Base-by-base conservation (phyloP, 2,329 filamentous ascomycete species). In the Epichloe scottii region DNA sequence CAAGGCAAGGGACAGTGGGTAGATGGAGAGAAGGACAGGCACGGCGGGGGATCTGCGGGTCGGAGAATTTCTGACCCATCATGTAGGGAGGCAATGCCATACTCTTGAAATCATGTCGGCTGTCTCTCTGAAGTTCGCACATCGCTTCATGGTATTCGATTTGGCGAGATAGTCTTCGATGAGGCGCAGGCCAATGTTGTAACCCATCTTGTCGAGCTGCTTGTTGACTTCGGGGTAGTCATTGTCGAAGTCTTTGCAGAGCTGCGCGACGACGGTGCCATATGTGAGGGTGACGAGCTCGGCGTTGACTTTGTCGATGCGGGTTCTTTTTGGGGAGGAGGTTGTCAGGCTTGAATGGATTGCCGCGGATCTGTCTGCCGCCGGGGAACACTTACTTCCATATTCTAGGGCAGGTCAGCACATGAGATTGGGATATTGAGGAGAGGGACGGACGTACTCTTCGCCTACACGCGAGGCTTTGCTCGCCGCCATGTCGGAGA, bases 81-180 rank as follows among this genome's bases (percentile, higher is more conserved):
- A 30, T 30, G 26, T 30, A 10, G 26, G 26, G 26, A 10, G 26
- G 26, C 26, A 10, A 30, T 30, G 26, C 3, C 58, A 17, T 67
- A 91, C 90, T 76, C 91, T 93, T 41, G 91, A 82, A 61, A 98
- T 93, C 81, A 94, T 91, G 67, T 98, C 93, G 40, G 93, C 91
- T 6, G 93, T 97, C 67, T 98, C 93, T 53, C 87, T 80, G 64
- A 98, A 96, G 71, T 93, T 97, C 59, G 81, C 77, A 69, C 93
- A 98, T 57, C 89, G 79, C 59, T 89, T 87, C 78, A 84, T 84
- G 2, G 87, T 89, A 60, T 89, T 91, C 5, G 89, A 93, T 68
- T 96, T 97, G 61, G 93, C 93, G 17, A 98, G 81, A 63, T 96
- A 98, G 70, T 98, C 93, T 62, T 98, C 93, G 59, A 98, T 96